A percentile compares a stretch with the other conserved stretches of the same genome.
phyloP scores from a whole-genome alignment of 306 rosid species.

The Geum urbanum region DNA sequence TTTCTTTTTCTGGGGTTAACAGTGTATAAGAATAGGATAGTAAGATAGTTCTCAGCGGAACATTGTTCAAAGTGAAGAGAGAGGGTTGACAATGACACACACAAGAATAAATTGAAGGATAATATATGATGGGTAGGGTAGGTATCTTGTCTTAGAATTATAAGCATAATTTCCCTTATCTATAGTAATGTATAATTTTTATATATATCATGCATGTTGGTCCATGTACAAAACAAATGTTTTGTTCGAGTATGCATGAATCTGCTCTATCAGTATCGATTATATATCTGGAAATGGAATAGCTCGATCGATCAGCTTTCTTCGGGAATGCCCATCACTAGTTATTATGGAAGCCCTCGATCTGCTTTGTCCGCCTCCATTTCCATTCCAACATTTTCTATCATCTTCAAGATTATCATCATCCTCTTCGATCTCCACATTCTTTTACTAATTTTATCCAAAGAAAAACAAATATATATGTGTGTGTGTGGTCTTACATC shows the following conservation, averaged over 20 bases:
- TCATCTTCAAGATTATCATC: neutral
- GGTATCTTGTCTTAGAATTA: neutral
- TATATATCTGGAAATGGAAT: neutral
- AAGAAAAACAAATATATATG: too few species aligned
- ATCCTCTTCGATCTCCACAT: too few species aligned
- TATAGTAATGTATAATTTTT: too few species aligned
- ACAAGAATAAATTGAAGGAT: too few species aligned
- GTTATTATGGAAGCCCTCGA: neutral
- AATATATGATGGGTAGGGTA: neutral
- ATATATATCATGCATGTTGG: neutral
- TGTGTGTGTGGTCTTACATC: too few species aligned
- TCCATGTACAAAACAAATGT: neutral
- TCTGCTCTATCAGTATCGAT: too few species aligned
- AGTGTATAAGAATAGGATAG: too few species aligned
- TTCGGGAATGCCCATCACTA: slow-evolving; percentile 2
- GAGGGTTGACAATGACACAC: too few species aligned
- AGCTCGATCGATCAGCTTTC: neutral
- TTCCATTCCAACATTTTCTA: neutral
- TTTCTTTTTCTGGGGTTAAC: too few species aligned
- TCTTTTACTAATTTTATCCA: neutral
- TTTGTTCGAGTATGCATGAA: neutral
- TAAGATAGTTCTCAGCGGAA: too few species aligned
- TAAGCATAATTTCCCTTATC: neutral
- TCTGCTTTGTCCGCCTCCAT: neutral
- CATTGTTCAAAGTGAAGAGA: too few species aligned